Conservation (phyloP, 768 basidiomycete genomes). For the Lactarius sp. region DNA sequence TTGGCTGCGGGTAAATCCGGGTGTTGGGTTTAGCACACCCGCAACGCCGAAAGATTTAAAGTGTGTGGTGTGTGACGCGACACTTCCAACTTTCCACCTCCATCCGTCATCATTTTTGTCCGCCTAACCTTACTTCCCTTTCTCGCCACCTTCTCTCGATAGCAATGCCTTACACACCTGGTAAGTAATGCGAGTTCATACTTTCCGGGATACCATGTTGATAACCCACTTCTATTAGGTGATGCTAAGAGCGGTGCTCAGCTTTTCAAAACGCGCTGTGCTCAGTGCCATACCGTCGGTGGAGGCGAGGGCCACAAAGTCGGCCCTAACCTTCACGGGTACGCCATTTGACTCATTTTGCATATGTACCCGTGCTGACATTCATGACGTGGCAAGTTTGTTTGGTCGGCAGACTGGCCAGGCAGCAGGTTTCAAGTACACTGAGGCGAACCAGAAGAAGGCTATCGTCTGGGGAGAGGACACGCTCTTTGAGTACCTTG, state of each 20-base stretch:
- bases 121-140: neutral
- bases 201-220: neutral
- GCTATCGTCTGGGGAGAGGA: conserved; percentile 79
- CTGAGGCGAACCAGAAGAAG: conserved; percentile 94
- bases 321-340: conserved; percentile 95
- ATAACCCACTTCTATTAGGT: conserved; percentile 43
- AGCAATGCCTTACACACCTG: conserved; percentile 43
- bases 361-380: neutral
- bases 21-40: neutral
- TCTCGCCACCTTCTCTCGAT: conserved; percentile 1
- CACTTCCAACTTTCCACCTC: neutral
- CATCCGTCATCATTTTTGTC: neutral
- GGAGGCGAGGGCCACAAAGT: conserved; percentile 80
- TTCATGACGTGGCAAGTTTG: conserved; percentile 41
- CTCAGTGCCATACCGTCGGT: conserved; percentile 88
- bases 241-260: conserved; percentile 85
- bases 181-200: conserved; percentile 26
- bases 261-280: conserved; percentile 95
- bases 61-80: neutral
- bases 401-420: conserved; percentile 87
- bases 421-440: conserved; percentile 84
- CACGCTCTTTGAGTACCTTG: conserved; percentile 93
- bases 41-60: conserved; percentile 4
- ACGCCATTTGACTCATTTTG: conserved; percentile 29
- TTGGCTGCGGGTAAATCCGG: conserved; percentile 18